Evolutionary conservation across 169 alveolate species (phyloP).

Genomic region (Prorocentrum cordatum): DNA sequence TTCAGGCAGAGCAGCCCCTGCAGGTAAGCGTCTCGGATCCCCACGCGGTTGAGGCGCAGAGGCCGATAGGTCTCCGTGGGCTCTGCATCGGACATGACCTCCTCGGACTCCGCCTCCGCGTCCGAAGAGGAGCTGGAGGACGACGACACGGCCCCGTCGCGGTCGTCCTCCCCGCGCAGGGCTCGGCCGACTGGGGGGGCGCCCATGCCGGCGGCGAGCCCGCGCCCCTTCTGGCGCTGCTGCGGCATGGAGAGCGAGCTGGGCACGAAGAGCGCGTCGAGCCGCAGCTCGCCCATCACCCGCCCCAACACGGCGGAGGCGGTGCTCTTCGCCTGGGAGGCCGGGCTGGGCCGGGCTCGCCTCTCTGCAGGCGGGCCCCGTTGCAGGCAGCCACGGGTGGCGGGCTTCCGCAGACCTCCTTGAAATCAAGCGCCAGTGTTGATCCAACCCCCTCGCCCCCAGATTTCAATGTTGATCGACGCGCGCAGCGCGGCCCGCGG

Average conservation of each 20-base stretch:
- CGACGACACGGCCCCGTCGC: slow-evolving; percentile 11
- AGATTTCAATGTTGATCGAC: too few species aligned
- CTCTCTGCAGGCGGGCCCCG: too few species aligned
- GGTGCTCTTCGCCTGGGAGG: too few species aligned
- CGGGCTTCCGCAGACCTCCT: too few species aligned
- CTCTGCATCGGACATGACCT: slow-evolving; percentile 34
- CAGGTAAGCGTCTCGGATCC: slow-evolving; percentile 21
- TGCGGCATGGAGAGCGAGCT: slow-evolving; percentile 36
- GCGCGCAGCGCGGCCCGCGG: too few species aligned
- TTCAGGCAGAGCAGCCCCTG: slow-evolving; percentile 36
- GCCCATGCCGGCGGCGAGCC: slow-evolving; percentile 21
- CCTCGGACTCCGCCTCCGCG: slow-evolving; percentile 24
- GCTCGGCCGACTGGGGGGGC: slow-evolving; percentile 42
- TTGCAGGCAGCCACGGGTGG: too few species aligned
- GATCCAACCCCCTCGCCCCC: too few species aligned
- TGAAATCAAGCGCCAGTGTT: too few species aligned
- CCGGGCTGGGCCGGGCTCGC: too few species aligned
- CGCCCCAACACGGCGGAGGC: too few species aligned
- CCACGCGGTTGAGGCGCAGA: slow-evolving; percentile 8
- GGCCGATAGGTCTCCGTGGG: slow-evolving; percentile 31
- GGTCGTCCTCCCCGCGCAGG: background rate
- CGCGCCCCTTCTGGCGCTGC: background rate
- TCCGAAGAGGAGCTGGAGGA: slow-evolving; percentile 12
- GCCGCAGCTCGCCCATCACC: too few species aligned
- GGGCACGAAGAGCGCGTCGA: slow-evolving; percentile 31